Base-by-base conservation (phyloP, 345 rosid genomes). In the Reutealis trisperma region DNA sequence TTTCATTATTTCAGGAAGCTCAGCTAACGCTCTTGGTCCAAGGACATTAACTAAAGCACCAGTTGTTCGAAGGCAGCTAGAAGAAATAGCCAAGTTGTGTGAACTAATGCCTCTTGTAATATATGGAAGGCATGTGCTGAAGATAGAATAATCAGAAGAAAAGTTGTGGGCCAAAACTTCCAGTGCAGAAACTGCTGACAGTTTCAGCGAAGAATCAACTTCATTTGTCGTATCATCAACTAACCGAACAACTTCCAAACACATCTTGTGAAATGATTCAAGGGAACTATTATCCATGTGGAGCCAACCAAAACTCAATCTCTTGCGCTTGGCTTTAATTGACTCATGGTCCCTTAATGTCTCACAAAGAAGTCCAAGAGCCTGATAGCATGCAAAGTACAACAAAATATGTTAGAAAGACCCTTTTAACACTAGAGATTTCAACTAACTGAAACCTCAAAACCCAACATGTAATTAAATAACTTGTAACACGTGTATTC, bases 41-140 rank as follows among this genome's bases (percentile, higher is more conserved):
- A 96, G 90, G 75, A 92, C 96, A 86, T 89, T 86, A 79, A 93
- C 84, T 76, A 96, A 77, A 76, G 94, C 89, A 75, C 91, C 93
- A 57, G 89, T 82, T 51, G 99, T 81, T 45, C 86, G 90, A 55
- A 96, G 93, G 79, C 93, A 91, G 87, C 93, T 83, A 76, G 96
- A 91, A 78, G 96, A 89, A 68, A 93, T 73, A 34, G 84, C 90
- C 81, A 85, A 72, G 81, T 85, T 82, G 58, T 58, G 73, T 24
- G 97, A 96, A 72, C 80, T 77, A 81, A 93, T 90, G 80, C 89
- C 86, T 85, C 78, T 80, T 51, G 89, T 78, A 73, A 93, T 82
- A 70, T 90, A 87, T 52, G 86, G 85, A 74, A 96, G 97, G 81
- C 92, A 96, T 71, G 22, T 76, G 86, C 89, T 81, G 85, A 92